Conservation (phyloP, 148 eudicot genomes). For the Rhododendron kiyosumense region DNA sequence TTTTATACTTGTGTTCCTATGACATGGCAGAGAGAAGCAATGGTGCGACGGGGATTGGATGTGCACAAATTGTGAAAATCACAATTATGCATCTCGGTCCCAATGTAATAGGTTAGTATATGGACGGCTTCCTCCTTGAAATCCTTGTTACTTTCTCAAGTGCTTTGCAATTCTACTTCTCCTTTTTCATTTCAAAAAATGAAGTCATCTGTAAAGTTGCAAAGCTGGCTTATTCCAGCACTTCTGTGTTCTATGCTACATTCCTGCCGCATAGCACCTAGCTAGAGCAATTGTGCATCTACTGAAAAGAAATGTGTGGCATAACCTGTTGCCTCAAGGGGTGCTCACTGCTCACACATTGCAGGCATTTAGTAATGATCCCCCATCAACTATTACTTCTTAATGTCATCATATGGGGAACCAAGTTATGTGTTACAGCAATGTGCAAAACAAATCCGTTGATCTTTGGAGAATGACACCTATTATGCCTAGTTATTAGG, state of each 20-base stretch:
- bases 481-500: not conserved
- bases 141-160: not conserved
- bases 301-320: not conserved
- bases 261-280: not conserved
- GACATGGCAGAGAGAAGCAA: constrained; percentile 40
- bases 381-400: not conserved
- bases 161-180: not conserved
- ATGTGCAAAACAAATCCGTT: not conserved
- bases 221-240: not conserved
- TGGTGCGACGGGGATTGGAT: constrained; percentile 81
- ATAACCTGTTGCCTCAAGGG: not conserved
- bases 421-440: not conserved
- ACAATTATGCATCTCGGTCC: constrained; percentile 68
- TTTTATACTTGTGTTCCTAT: not conserved
- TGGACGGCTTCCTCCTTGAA: constrained; percentile 8
- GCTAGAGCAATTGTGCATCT: not conserved
- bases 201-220: not conserved
- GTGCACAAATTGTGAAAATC: constrained; percentile 66
- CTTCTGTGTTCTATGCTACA: not conserved
- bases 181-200: not conserved
- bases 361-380: not conserved
- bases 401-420: not conserved
- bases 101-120: constrained; percentile 46
- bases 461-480: not conserved
- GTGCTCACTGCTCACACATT: not conserved